Base-by-base conservation (phyloP, 1,284 basidiomycete species). In the Gymnopus androsaceus region DNA sequence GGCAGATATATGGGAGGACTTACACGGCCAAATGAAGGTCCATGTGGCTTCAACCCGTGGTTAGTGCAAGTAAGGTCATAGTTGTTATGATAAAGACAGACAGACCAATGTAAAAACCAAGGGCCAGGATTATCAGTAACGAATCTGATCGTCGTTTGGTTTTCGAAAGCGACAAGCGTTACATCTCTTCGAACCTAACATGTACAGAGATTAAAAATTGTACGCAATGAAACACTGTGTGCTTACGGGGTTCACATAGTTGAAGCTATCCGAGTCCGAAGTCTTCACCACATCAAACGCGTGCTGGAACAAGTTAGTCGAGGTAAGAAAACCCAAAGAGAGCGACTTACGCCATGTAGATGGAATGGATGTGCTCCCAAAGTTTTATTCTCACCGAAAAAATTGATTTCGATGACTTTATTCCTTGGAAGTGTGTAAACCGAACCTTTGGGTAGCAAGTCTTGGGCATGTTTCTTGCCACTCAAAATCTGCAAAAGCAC, bases 31-130 rank as follows among this genome's bases (percentile, higher is more conserved):
- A 62, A 66, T 80, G 78, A 74, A 75, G 79, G 47, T 82, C 74
- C 55, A 80, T 75, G 59, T 78, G 76, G 59, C 80, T 73, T 27
- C 3, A 3, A 12, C 2, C 17, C 17, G 42, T 36, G 14, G 28
- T 17, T 25, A 8, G 25, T 37, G 17, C 5, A 11, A 6, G 30
- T 17, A 44, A 23, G 19, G 4, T n/a, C 27, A 36, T 12, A 14
- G 31, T n/a, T n/a, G n/a, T n/a, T n/a, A 36, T 25, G 15, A 21
- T n/a, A 31, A 36, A 30, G 30, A 40, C 30, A 27, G 47, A 65
- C 69, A 53, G 36, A 76, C 76, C 77, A 79, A 60, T 78, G 77
- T 59, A 79, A 56, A 54, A 78, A 72, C 78, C 76, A 79, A 25
- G 73, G 67, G 1, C 75, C 73, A 0, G 66, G 31, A 31, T 76